Evolutionary conservation across 1,139 yeast genomes (phyloP).

Genomic region (Taiozyma onychis): DNA sequence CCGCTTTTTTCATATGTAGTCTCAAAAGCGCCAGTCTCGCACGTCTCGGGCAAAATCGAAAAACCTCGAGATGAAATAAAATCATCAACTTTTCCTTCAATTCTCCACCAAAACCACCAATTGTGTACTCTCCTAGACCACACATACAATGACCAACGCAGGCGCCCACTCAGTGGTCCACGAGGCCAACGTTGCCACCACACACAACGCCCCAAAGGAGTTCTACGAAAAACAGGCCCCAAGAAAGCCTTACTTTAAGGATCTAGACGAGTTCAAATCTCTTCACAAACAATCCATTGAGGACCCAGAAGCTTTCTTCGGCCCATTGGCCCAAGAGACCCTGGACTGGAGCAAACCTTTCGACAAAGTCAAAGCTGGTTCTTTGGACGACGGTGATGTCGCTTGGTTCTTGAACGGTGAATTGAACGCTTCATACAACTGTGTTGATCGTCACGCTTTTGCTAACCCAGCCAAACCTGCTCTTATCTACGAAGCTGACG

Average conservation of each 20-base stretch:
- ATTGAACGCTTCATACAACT: conserved; percentile 89
- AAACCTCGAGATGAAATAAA: background rate
- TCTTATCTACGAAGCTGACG: conserved; percentile 92
- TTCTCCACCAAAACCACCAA: background rate
- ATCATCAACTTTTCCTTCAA: background rate
- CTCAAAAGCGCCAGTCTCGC: background rate
- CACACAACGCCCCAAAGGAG: conserved; percentile 67
- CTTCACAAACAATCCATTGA: conserved; percentile 73
- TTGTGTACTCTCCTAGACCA: background rate
- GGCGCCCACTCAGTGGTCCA: conserved; percentile 48
- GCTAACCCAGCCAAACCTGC: conserved; percentile 85
- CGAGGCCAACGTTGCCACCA: conserved; percentile 67
- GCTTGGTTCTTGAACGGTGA: conserved; percentile 95
- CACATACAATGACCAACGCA: conserved; percentile 2
- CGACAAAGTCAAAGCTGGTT: conserved; percentile 65
- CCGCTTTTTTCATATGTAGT: background rate
- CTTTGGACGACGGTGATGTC: conserved; percentile 71
- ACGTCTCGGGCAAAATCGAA: background rate
- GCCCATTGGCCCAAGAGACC: conserved; percentile 71
- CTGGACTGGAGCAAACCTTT: conserved; percentile 85
- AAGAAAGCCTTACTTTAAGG: conserved; percentile 40
- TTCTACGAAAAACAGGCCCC: conserved; percentile 69
- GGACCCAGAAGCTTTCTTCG: conserved; percentile 82
- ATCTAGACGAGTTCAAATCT: conserved; percentile 63
- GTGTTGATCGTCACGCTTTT: conserved; percentile 95